Base-by-base conservation (phyloP, 1,284 basidiomycete species). In the Gomphus sp. region DNA sequence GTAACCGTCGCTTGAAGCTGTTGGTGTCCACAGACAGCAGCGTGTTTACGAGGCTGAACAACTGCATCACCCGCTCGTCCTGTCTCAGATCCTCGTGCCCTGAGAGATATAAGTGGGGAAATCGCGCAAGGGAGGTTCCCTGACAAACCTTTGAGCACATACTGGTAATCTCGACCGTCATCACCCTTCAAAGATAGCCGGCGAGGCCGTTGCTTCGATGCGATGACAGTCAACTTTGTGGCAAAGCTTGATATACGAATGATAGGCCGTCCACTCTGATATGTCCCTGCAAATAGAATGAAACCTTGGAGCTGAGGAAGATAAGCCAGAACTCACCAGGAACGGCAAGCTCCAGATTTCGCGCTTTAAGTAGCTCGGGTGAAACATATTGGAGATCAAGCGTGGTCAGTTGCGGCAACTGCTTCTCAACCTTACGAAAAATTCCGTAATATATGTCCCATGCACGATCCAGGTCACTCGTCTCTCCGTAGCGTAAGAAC, bases 21-120 rank as follows among this genome's bases (percentile, higher is more conserved):
- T 93, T 87, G 25, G 93, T 90, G 69, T 99, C 96, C 48, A 93
- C 87, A 14, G 91, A 89, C 18, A 99, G 83, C 0, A 99, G 76
- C 1, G 93, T 98, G 72, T 99, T 99, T 70, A 99, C 91, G 56
- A 99, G 83, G 60, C 96, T 92, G 72, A 99, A 99, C 11, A 99
- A 80, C 72, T 99, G 97, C 97, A 99, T 99, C 61, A 99, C 97
- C 62, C 97, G 84, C 70, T 99, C 97, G 71, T 99, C 97, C 74
- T 99, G 97, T 56, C 97, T 93, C 64, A 99, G 77, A 75, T 99
- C 97, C 74, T 99, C 97, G 73, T 98, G 96, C n/a, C 92, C 91
- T 92, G 62, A 39, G 22, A 43, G 43, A 33, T 12, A 43, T 33
- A 12, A 28, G 12, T 4, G 39, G 6, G 28, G 6, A 37, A 37